phyloP scores from a whole-genome alignment of 169 alveolate genomes.

The Plasmodium relictum region DNA sequence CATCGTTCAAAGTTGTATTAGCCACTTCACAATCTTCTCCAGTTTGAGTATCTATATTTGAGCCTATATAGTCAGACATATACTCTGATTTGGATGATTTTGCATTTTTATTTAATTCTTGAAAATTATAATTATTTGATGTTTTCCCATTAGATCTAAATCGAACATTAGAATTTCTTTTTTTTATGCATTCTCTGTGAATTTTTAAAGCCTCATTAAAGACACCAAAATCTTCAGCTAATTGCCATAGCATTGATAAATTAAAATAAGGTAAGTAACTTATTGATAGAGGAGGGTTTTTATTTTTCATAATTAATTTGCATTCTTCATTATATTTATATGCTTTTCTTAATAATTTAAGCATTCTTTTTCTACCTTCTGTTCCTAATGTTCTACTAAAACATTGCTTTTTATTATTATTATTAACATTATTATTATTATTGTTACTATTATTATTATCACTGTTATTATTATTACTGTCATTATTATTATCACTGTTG shows the following conservation, averaged over 20 bases:
- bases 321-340: conserved; percentile 84
- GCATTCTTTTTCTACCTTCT: conserved; percentile 85
- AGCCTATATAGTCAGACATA: conserved; percentile 30
- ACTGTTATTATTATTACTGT: too few relatives aligned
- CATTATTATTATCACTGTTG: conserved; percentile 30
- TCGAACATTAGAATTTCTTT: conserved; percentile 55
- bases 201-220: conserved; percentile 84
- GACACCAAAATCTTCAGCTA: conserved; percentile 87
- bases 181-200: conserved; percentile 74
- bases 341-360: conserved; percentile 84
- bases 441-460: conserved; percentile 16
- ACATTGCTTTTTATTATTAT: conserved; percentile 75
- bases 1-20: conserved; percentile 37
- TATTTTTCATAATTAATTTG: conserved; percentile 82
- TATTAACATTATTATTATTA: conserved; percentile 13
- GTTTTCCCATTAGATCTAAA: conserved; percentile 21
- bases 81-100: conserved; percentile 9
- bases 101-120: conserved; percentile 8
- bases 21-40: conserved; percentile 48
- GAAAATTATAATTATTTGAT: background rate
- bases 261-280: conserved; percentile 86
- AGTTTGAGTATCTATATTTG: conserved; percentile 42
- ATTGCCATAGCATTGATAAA: conserved; percentile 87
- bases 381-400: conserved; percentile 85
- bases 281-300: conserved; percentile 85